Evolutionary conservation across 305 asterid genomes (phyloP).

Genomic region (Fraxinus nigra): DNA sequence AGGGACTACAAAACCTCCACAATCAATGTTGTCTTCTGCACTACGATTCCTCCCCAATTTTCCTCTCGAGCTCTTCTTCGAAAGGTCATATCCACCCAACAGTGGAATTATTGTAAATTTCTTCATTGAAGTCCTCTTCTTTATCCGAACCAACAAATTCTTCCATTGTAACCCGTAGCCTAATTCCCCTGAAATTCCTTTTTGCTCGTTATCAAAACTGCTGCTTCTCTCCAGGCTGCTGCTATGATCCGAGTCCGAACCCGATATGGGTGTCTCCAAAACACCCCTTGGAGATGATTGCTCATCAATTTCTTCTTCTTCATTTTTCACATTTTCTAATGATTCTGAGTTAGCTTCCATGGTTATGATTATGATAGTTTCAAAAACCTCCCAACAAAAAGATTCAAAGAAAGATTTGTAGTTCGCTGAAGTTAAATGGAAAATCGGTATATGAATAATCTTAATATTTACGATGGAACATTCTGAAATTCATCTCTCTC

Average conservation of each 20-base stretch:
- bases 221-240: slow-evolving; percentile 38
- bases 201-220: slow-evolving; percentile 34
- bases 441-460: background rate
- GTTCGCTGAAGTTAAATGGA: too few relatives aligned
- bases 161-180: slow-evolving; percentile 59
- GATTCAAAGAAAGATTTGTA: background rate
- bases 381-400: slow-evolving; percentile 12
- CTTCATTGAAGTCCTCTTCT: slow-evolving; percentile 42
- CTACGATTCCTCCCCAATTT: slow-evolving; percentile 52
- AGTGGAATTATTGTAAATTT: slow-evolving; percentile 53
- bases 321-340: background rate
- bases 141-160: slow-evolving; percentile 55
- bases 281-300: slow-evolving; percentile 70
- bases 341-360: slow-evolving; percentile 25
- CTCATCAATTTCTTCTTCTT: slow-evolving; percentile 31
- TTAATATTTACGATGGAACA: slow-evolving; percentile 20
- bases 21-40: slow-evolving; percentile 49
- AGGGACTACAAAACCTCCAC: slow-evolving; percentile 48
- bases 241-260: slow-evolving; percentile 50
- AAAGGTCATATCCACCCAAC: slow-evolving; percentile 48
- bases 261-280: slow-evolving; percentile 51
- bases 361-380: slow-evolving; percentile 22
- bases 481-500: slow-evolving; percentile 19
- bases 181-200: slow-evolving; percentile 26
- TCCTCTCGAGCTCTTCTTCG: slow-evolving; percentile 44